Base-by-base conservation (phyloP, 768 basidiomycete genomes). In the Gelatoporia subvermispora region DNA sequence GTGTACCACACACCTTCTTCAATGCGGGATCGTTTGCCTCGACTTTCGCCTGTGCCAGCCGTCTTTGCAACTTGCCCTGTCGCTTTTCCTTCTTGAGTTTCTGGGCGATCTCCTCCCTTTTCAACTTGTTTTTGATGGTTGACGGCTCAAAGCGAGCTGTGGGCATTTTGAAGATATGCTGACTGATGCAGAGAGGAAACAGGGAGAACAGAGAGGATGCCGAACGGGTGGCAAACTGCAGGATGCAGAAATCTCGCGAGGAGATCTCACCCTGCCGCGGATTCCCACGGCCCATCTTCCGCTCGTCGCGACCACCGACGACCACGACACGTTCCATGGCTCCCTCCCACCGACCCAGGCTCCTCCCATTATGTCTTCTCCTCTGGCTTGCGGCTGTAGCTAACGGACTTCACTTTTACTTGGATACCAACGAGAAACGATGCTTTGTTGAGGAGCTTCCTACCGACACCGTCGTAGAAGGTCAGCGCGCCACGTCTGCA, bases 381-480 rank as follows among this genome's bases (percentile, higher is more conserved):
- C 67, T 75, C 49, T 59, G 71, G 46, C 55, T 74, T 54, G 65
- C 71, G 20, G 68, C 72, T 35, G 62, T 74, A 17, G 76, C 72
- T 16, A 78, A 84, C 63, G 92, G 89, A 23, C 83, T 99, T 22
- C 96, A 99, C 64, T 96, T 98, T 68, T 99, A 99, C 65, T 81
- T 99, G 49, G 93, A 96, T 64, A 84, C 93, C 16, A 88, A 90
- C 62, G 91, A 96, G 67, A 85, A 87, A 60, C 79, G 88, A 41
- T 99, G 96, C 66, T 98, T 98, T 70, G 79, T 98, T 50, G 96
- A 98, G 63, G 96, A 99, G 65, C 72, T 98, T 17, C 95, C 96
- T 11, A 82, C 84, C 2, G 88, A 95, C 67, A 97, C 93, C n/a
- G 84, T 93, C 23, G 90, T 95, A 34, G 90, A 96, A 74, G 92